A percentile compares a stretch with the other conserved stretches of the same genome.
phyloP scores from a whole-genome alignment of 331 rosid genomes.

The Phaseolus coccineus region DNA sequence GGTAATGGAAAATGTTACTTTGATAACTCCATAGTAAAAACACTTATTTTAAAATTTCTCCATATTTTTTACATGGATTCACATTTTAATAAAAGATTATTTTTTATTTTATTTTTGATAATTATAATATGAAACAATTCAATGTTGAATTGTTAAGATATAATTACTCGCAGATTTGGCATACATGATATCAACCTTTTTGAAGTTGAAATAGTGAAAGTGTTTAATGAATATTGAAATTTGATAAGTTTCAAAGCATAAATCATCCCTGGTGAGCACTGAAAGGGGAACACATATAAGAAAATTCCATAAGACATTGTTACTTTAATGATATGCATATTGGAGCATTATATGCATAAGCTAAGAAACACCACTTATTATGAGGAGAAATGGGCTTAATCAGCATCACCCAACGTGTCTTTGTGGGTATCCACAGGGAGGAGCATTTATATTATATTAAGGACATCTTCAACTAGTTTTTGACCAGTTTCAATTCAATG shows the following conservation, averaged over 20 bases:
- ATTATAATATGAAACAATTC: too few species aligned
- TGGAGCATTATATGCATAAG: conserved; percentile 42
- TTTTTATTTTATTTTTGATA: too few species aligned
- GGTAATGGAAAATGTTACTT: background rate
- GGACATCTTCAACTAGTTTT: conserved; percentile 27
- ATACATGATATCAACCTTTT: background rate
- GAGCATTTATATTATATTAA: conserved; percentile 31
- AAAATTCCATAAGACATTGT: conserved; percentile 25
- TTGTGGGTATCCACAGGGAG: conserved; percentile 41
- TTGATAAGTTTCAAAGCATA: conserved; percentile 43
- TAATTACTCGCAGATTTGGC: too few species aligned
- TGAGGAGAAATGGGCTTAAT: conserved; percentile 37
- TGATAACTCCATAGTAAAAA: too few species aligned
- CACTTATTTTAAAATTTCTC: too few species aligned
- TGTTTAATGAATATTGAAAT: conserved; percentile 25
- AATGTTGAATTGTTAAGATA: too few species aligned
- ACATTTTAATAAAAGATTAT: too few species aligned
- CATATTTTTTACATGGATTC: too few species aligned
- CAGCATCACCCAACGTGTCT: conserved; percentile 45
- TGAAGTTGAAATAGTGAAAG: background rate
- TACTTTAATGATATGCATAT: conserved; percentile 44
- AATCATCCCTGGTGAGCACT: conserved; percentile 35
- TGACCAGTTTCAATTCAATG: conserved; percentile 31
- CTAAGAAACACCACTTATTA: conserved; percentile 38
- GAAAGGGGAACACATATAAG: conserved; percentile 39